Percentiles rank a stretch among this genome's conserved stretches.
These are phyloP conservation scores for Geotrichum cucujoidarum DNA, from an alignment of 1,139 yeast genomes.

Conservation along the genomic window DNA sequence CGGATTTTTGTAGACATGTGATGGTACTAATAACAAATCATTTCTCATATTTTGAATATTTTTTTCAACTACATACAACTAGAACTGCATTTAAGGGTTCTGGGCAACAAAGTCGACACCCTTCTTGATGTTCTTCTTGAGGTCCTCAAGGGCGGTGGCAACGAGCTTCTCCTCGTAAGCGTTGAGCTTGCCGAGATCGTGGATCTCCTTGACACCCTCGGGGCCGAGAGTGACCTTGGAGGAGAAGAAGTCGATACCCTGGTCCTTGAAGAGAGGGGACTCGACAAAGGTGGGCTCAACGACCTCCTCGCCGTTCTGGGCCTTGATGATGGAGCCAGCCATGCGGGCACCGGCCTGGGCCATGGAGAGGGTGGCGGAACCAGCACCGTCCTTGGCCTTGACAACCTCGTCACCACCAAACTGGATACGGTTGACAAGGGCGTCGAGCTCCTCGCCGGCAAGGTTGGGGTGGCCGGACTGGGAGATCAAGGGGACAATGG, in stretches of 20 bases:
- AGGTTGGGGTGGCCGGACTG: slow-evolving; percentile 46
- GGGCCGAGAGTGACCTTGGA: slow-evolving; percentile 86
- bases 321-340: slow-evolving; percentile 67
- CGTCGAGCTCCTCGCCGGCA: slow-evolving; percentile 52
- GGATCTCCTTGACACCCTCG: slow-evolving; percentile 78
- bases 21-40: no score
- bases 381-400: slow-evolving; percentile 89
- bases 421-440: slow-evolving; percentile 81
- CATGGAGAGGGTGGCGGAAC: slow-evolving; percentile 94
- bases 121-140: slow-evolving; percentile 61
- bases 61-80: slow-evolving; percentile 10
- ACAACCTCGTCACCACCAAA: slow-evolving; percentile 98
- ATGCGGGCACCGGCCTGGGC: slow-evolving; percentile 91
- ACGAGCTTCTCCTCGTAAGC: slow-evolving; percentile 75
- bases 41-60: no score
- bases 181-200: slow-evolving; percentile 69
- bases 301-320: slow-evolving; percentile 52
- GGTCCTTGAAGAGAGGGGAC: slow-evolving; percentile 74
- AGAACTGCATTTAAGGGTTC: slow-evolving; percentile 36
- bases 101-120: slow-evolving; percentile 54
- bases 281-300: slow-evolving; percentile 60
- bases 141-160: slow-evolving; percentile 40
- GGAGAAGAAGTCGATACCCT: slow-evolving; percentile 89
- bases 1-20: no score
- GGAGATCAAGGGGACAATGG: slow-evolving; percentile 85